A percentile compares a stretch with the other conserved stretches of the same genome.
Evolutionary conservation across 1,284 basidiomycete genomes (phyloP).

Genomic region (Ustilago loliicola): DNA sequence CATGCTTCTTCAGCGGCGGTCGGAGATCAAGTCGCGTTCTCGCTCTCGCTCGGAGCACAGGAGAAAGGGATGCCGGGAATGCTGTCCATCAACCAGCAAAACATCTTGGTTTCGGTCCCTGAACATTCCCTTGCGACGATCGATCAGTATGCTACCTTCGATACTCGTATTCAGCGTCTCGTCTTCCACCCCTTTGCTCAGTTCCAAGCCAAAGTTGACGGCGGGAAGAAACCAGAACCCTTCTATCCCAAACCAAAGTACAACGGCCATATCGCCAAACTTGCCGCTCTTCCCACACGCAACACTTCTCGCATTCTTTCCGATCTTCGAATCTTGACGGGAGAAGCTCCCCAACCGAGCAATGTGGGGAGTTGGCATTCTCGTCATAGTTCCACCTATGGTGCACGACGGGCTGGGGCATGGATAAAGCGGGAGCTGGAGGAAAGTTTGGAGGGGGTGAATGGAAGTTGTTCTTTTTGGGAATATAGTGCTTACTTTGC

Average conservation of each 20-base stretch:
- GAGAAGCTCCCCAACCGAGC: conserved; percentile 36
- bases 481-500: conserved; percentile 48
- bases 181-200: conserved; percentile 18
- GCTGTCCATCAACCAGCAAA: not conserved
- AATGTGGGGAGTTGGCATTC: conserved; percentile 33
- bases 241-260: conserved; percentile 30
- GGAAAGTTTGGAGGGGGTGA: conserved; percentile 19
- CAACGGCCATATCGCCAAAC: conserved; percentile 34
- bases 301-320: conserved; percentile 20
- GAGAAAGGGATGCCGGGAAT: not conserved
- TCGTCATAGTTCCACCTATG: conserved; percentile 53
- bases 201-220: not conserved
- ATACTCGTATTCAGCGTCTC: conserved; percentile 35
- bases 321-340: conserved; percentile 50
- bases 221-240: conserved; percentile 24
- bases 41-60: not conserved
- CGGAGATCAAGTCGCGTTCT: conserved; percentile 19
- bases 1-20: not conserved
- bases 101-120: not conserved
- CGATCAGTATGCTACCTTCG: conserved; percentile 26
- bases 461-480: conserved; percentile 36
- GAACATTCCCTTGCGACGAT: conserved; percentile 8
- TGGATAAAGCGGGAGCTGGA: conserved; percentile 50
- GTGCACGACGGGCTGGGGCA: conserved; percentile 36
- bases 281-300: conserved; percentile 33